These are phyloP conservation scores for Pseudocercospora cruenta DNA, from an alignment of 2,329 filamentous ascomycete genomes.

Conservation along the genomic window DNA sequence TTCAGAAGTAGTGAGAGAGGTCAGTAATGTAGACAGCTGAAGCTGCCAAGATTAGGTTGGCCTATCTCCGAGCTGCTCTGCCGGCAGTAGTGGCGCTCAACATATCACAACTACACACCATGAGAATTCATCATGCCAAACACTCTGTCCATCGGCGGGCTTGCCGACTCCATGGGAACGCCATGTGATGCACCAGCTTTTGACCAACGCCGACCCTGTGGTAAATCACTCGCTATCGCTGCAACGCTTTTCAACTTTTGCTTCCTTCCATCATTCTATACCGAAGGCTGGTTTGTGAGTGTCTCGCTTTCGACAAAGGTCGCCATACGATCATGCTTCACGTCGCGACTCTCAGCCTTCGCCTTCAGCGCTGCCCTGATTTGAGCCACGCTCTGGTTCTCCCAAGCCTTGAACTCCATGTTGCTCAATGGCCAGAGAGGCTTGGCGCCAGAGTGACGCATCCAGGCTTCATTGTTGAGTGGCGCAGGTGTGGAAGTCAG, in stretches of 20 bases:
- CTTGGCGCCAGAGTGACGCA: constrained; percentile 53
- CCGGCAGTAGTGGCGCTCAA: neutral
- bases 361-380: constrained; percentile 50
- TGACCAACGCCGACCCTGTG: neutral
- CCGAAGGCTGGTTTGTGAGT: constrained; percentile 20
- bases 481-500: constrained; percentile 64
- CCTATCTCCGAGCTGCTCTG: neutral
- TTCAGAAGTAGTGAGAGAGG: neutral
- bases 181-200: neutral
- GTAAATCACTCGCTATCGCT: neutral
- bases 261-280: neutral
- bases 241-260: neutral
- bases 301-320: constrained; percentile 27
- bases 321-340: constrained; percentile 30
- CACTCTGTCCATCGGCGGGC: neutral
- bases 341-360: constrained; percentile 40
- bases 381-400: constrained; percentile 42
- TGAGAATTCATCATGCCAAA: neutral
- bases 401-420: constrained; percentile 46
- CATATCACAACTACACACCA: neutral
- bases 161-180: neutral
- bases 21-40: neutral
- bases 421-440: constrained; percentile 61
- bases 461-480: constrained; percentile 54
- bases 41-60: constrained; percentile 3